phyloP scores from a whole-genome alignment of 2,329 filamentous ascomycete species.

The Beauveria medogensis region DNA sequence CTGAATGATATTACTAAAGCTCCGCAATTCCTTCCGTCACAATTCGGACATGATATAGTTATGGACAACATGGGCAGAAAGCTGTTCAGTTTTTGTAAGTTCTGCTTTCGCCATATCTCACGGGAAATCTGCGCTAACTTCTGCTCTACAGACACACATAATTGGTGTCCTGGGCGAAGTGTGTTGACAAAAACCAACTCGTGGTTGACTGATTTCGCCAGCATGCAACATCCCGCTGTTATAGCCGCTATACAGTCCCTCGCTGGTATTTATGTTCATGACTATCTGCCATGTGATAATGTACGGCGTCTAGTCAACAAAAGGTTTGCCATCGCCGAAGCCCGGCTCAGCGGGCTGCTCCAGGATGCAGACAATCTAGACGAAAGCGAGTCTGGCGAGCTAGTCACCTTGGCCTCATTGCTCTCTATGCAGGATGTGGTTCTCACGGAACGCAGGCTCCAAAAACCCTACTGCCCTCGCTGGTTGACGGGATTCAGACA shows the following conservation, averaged over 20 bases:
- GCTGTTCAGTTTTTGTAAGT: neutral
- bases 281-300: constrained; percentile 27
- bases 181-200: constrained; percentile 30
- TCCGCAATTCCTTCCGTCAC: neutral
- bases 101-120: neutral
- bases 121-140: neutral
- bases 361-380: constrained; percentile 16
- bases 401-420: constrained; percentile 29
- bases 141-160: constrained; percentile 23
- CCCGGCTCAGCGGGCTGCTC: constrained; percentile 23
- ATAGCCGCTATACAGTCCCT: constrained; percentile 32
- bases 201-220: constrained; percentile 32
- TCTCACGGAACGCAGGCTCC: constrained; percentile 27
- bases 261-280: constrained; percentile 33
- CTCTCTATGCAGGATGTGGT: constrained; percentile 34
- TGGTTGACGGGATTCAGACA: constrained; percentile 31
- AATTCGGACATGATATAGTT: neutral
- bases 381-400: constrained; percentile 21
- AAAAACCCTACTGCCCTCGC: constrained; percentile 25
- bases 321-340: constrained; percentile 24
- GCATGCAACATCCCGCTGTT: constrained; percentile 27
- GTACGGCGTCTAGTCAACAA: constrained; percentile 26
- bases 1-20: neutral
- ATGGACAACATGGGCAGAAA: neutral
- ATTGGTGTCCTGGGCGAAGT: constrained; percentile 34